Base-by-base conservation (phyloP, 2,329 filamentous ascomycete genomes). In the Pseudogymnoascus sp. region DNA sequence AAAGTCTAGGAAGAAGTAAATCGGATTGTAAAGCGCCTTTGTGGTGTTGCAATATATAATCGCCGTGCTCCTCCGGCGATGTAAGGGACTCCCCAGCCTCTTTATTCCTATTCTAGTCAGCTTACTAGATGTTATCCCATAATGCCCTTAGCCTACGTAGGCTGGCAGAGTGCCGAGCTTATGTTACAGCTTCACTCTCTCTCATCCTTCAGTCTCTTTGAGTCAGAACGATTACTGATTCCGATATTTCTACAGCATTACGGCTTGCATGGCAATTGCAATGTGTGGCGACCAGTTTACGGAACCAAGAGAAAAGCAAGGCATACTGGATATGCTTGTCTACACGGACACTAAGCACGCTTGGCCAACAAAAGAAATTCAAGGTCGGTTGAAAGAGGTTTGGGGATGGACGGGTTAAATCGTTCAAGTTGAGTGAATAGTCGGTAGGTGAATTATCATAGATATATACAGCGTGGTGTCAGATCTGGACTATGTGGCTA, bases 331-430 rank as follows among this genome's bases (percentile, higher is more conserved):
- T 19, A 62, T 73, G 8, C 36, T 74, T 39, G 55, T 55, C 14
- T 64, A 65, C 14, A 69, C 64, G 3, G 68, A 69, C 35, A 63
- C 52, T 7, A 60, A 70, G 33, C 67, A 75, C 66, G 75, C 69
- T 3, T 76, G 73, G 71, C 74, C 73, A 11, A 77, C 75, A 2
- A 65, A 65, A 41, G 70, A 72, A 38, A 69, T 70, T 61, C 66
- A 68, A 23, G 58, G 67, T 22, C 68, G 72, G 60, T 64, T 75
- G 58, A 72, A 70, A 58, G 65, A 66, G n/a, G 64, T 69, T 38
- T 75, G 73, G 73, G 67, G 68, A 1, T 73, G 72, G 69, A 19
- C 19, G 19, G 19, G 19, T 19, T 19, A 19, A 19, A 19, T 19
- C 19, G 19, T 19, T 19, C 19, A 19, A 19, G 19, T 19, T 19